phyloP scores from a whole-genome alignment of 352 stramenopile species.

The Pythium angustatum region DNA sequence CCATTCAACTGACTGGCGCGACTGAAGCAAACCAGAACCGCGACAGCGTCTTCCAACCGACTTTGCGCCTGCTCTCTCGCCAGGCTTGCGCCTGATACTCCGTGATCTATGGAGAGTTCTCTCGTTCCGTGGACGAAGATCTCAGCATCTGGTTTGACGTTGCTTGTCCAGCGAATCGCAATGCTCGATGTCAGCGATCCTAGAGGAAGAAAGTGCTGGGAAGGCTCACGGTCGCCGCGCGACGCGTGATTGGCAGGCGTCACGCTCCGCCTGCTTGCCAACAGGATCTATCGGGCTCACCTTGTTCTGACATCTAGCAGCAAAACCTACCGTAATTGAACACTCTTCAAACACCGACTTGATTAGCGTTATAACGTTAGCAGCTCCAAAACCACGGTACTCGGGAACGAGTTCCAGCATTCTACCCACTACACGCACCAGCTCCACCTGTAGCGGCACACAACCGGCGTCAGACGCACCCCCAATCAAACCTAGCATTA shows the following conservation, averaged over 20 bases:
- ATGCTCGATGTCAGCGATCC: background rate
- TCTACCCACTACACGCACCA: too few relatives aligned
- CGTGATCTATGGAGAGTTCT: background rate
- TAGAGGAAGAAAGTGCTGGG: background rate
- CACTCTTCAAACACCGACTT: too few relatives aligned
- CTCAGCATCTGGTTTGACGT: background rate
- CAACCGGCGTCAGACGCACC: too few relatives aligned
- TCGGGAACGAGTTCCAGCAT: too few relatives aligned
- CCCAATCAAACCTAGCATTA: too few relatives aligned
- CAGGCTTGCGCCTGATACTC: background rate
- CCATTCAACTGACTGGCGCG: background rate
- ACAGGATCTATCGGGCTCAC: too few relatives aligned
- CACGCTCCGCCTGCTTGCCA: too few relatives aligned
- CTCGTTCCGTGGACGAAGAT: background rate
- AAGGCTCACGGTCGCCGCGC: background rate
- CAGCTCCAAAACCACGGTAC: too few relatives aligned
- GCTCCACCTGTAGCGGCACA: too few relatives aligned
- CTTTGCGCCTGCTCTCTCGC: background rate
- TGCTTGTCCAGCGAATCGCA: background rate
- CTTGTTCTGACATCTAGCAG: too few relatives aligned
- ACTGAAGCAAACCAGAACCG: background rate
- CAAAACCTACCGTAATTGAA: too few relatives aligned
- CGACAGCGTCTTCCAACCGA: background rate
- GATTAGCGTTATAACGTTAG: too few relatives aligned
- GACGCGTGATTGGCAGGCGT: background rate